Evolutionary conservation across 352 stramenopile species (phyloP).

Genomic region (Globisporangium heterothallicum): DNA sequence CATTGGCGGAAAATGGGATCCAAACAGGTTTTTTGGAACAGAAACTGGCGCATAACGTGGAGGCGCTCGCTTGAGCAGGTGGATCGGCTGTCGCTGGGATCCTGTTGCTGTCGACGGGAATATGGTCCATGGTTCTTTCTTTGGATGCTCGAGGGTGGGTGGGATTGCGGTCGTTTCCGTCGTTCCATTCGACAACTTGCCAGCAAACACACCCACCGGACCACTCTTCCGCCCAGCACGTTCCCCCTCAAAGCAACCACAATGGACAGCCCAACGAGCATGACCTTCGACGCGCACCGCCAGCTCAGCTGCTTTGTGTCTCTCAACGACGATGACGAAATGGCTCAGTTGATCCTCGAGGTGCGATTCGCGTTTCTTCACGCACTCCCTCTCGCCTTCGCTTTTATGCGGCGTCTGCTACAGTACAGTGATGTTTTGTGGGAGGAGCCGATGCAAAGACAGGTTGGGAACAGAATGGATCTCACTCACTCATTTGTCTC

Average conservation of each 20-base stretch:
- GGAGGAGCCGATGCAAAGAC: not conserved
- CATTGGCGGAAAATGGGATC: constrained; percentile 12
- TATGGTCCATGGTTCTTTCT: not conserved
- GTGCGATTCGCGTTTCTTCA: constrained; percentile 19
- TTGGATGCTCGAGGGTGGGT: too few species aligned
- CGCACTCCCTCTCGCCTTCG: too few species aligned
- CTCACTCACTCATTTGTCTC: not conserved
- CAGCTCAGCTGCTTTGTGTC: constrained; percentile 75
- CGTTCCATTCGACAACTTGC: constrained; percentile 10
- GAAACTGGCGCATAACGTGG: not conserved
- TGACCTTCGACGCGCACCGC: constrained; percentile 40
- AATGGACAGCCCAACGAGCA: constrained; percentile 33
- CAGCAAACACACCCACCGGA: not conserved
- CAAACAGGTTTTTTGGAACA: not conserved
- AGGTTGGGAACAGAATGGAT: not conserved
- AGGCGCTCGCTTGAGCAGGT: not conserved
- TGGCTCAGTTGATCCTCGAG: constrained; percentile 73
- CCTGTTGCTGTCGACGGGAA: too few species aligned
- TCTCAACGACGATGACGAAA: constrained; percentile 61
- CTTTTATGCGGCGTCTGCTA: constrained; percentile 6
- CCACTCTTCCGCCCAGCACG: not conserved
- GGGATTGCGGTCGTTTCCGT: constrained; percentile 5
- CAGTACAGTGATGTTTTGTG: not conserved
- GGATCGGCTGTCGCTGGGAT: not conserved
- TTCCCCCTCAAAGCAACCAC: constrained; percentile 3